Evolutionary conservation across 1,284 basidiomycete species (phyloP).

Genomic region (Farysia itapuensis): DNA sequence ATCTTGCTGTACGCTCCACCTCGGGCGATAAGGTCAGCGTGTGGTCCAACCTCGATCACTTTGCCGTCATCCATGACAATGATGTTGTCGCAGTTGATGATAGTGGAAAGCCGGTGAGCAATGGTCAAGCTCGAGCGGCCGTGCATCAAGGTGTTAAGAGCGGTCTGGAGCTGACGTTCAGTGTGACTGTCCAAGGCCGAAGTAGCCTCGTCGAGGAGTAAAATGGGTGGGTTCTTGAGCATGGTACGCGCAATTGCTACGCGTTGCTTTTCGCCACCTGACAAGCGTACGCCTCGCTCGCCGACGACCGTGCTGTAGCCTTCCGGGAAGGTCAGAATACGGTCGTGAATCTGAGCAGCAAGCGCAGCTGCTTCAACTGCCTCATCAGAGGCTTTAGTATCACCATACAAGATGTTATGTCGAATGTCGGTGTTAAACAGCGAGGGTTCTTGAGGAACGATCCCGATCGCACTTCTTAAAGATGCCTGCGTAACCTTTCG

Average conservation of each 20-base stretch:
- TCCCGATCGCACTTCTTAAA: constrained; percentile 76
- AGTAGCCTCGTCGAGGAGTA: constrained; percentile 78
- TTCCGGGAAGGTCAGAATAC: constrained; percentile 69
- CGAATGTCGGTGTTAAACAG: constrained; percentile 78
- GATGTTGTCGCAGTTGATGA: constrained; percentile 57
- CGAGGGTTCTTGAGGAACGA: constrained; percentile 62
- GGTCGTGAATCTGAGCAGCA: constrained; percentile 58
- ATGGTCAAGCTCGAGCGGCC: constrained; percentile 58
- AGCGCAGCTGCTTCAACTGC: constrained; percentile 46
- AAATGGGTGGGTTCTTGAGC: constrained; percentile 79
- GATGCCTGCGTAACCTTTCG: constrained; percentile 77
- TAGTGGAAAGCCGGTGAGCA: constrained; percentile 57
- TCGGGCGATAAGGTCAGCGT: constrained; percentile 48
- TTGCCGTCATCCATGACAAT: constrained; percentile 47
- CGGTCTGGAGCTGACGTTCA: constrained; percentile 53
- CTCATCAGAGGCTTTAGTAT: constrained; percentile 47
- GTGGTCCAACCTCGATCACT: constrained; percentile 52
- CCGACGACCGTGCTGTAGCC: constrained; percentile 75
- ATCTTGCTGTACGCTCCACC: constrained; percentile 49
- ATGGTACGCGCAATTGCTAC: constrained; percentile 84
- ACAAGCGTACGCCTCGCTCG: constrained; percentile 76
- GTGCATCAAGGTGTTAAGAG: constrained; percentile 53
- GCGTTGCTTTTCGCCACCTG: constrained; percentile 72
- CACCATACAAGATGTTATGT: constrained; percentile 55
- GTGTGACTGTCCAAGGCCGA: constrained; percentile 63